These are phyloP conservation scores for Clavispora carvajalis DNA, from an alignment of 805 yeast species.

Conservation along the genomic window DNA sequence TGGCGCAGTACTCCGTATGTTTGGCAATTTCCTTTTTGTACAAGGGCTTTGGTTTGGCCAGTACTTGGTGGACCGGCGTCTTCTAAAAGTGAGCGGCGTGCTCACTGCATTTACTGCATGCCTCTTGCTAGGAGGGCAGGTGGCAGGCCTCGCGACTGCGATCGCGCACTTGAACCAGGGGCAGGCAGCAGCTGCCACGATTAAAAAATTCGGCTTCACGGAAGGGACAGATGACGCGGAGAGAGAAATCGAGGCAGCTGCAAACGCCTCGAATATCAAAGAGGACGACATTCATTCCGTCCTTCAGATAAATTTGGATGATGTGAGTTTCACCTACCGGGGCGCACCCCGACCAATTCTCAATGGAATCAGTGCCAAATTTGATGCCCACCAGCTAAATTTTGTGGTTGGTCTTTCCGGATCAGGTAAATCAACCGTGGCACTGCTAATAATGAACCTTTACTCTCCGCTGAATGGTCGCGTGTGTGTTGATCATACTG, in stretches of 20 bases:
- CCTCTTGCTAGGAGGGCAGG: constrained; percentile 58
- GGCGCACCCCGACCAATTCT: constrained; percentile 49
- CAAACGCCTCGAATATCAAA: too few species aligned
- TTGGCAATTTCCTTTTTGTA: constrained; percentile 72
- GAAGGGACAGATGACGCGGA: constrained; percentile 10
- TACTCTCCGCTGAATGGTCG: constrained; percentile 51
- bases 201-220: constrained; percentile 29
- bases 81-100: constrained; percentile 51
- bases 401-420: constrained; percentile 88
- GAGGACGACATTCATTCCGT: not conserved
- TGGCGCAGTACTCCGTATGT: constrained; percentile 47
- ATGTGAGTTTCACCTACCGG: constrained; percentile 63
- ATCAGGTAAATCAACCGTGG: constrained; percentile 85
- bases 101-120: constrained; percentile 83
- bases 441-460: constrained; percentile 55
- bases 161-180: constrained; percentile 66
- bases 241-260: constrained; percentile 5
- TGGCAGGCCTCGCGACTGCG: constrained; percentile 52
- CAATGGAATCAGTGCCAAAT: constrained; percentile 37
- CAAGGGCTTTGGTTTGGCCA: constrained; percentile 94
- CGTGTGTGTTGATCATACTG: constrained; percentile 47
- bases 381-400: constrained; percentile 44
- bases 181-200: constrained; percentile 54
- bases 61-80: constrained; percentile 45
- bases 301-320: constrained; percentile 3